Evolutionary conservation across 805 yeast species (phyloP).

Genomic region (Yamadazyma endophytica): DNA sequence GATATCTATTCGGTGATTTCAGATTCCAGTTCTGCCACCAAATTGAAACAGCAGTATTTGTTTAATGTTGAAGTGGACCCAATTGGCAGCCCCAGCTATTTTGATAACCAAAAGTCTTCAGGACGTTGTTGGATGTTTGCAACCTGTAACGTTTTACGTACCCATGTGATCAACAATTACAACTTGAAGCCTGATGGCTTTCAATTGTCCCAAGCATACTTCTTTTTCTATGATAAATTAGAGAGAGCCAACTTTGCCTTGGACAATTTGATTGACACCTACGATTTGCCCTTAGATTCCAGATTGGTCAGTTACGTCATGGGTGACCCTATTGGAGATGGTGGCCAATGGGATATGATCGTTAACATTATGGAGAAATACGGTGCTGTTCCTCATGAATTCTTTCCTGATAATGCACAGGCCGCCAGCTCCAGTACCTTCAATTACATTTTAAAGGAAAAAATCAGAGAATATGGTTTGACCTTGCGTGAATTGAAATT

Average conservation of each 20-base stretch:
- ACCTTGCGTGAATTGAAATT: constrained; percentile 49
- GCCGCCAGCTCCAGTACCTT: constrained; percentile 51
- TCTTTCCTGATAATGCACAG: constrained; percentile 66
- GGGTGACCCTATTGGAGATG: constrained; percentile 70
- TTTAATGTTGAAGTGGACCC: constrained; percentile 34
- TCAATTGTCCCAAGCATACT: constrained; percentile 73
- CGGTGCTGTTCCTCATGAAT: constrained; percentile 71
- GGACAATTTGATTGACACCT: constrained; percentile 71
- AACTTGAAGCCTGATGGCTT: constrained; percentile 50
- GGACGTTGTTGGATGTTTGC: constrained; percentile 94
- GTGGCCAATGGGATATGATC: constrained; percentile 88
- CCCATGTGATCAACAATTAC: constrained; percentile 56
- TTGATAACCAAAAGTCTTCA: constrained; percentile 60
- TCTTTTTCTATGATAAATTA: constrained; percentile 81
- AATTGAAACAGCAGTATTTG: constrained; percentile 25
- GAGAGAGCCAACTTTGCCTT: constrained; percentile 80
- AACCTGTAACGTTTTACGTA: constrained; percentile 67
- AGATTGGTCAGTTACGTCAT: constrained; percentile 66
- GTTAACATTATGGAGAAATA: constrained; percentile 73
- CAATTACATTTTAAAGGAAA: constrained; percentile 61
- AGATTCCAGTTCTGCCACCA: constrained; percentile 18
- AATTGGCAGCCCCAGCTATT: constrained; percentile 31
- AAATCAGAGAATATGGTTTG: constrained; percentile 77
- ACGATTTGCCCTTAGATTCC: constrained; percentile 61
- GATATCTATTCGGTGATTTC: constrained; percentile 41